phyloP scores from a whole-genome alignment of 495 filamentous ascomycete genomes.

The Aspergillus saccharolyticus region DNA sequence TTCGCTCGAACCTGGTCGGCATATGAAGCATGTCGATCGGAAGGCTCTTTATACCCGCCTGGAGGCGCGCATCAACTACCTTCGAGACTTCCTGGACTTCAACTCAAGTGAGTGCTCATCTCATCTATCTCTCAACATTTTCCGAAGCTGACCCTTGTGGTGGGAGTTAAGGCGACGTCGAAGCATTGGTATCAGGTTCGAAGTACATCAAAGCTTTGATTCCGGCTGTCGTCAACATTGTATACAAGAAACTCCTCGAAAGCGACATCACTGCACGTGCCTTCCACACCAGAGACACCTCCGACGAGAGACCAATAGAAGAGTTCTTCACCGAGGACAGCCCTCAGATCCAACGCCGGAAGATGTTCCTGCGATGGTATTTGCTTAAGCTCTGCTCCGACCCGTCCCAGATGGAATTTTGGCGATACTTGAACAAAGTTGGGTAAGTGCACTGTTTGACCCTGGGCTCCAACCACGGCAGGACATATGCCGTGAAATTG shows the following conservation, averaged over 20 bases:
- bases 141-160: not conserved
- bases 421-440: conserved; percentile 75
- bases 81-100: conserved; percentile 70
- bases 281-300: conserved; percentile 63
- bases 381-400: conserved; percentile 65
- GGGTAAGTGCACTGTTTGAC: conserved; percentile 37
- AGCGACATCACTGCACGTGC: conserved; percentile 70
- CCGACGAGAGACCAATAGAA: conserved; percentile 57
- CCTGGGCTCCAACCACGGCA: not conserved
- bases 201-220: conserved; percentile 74
- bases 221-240: conserved; percentile 61
- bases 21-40: conserved; percentile 57
- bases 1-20: conserved; percentile 16
- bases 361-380: conserved; percentile 71
- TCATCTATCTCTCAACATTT: not conserved
- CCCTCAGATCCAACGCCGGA: conserved; percentile 68
- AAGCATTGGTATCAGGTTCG: conserved; percentile 56
- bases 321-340: conserved; percentile 56
- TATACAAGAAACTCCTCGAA: conserved; percentile 70
- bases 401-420: conserved; percentile 67
- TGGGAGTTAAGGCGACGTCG: conserved; percentile 52
- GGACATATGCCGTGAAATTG: not conserved
- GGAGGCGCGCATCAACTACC: conserved; percentile 61
- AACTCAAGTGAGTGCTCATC: conserved; percentile 47
- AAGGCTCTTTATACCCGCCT: conserved; percentile 64